phyloP scores from a whole-genome alignment of 768 basidiomycete species.

The Boletus vinaceobasis region DNA sequence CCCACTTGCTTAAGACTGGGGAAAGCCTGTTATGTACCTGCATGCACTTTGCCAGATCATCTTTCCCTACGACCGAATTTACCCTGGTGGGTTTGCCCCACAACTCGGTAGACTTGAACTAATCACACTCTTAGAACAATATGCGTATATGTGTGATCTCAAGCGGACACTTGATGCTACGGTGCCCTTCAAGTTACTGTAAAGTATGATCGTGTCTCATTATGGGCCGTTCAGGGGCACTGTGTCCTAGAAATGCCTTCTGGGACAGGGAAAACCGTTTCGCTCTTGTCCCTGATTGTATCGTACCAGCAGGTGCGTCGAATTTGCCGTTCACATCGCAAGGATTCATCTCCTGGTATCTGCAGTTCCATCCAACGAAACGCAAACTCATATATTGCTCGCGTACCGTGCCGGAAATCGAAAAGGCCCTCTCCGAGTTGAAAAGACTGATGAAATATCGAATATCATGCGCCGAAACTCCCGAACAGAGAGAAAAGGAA shows the following conservation, averaged over 20 bases:
- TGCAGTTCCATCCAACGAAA: constrained; percentile 84
- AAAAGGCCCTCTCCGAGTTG: constrained; percentile 94
- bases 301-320: constrained; percentile 88
- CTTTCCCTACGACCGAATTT: constrained; percentile 93
- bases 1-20: neutral
- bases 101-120: neutral
- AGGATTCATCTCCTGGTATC: neutral
- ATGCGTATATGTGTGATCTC: constrained; percentile 98
- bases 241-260: constrained; percentile 99
- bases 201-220: neutral
- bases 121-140: constrained; percentile 68
- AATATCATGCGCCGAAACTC: constrained; percentile 63
- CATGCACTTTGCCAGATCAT: constrained; percentile 52
- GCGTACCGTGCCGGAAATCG: constrained; percentile 98
- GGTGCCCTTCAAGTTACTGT: constrained; percentile 39
- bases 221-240: constrained; percentile 67
- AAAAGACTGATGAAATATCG: constrained; percentile 93
- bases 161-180: constrained; percentile 95
- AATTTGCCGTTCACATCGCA: neutral
- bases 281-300: constrained; percentile 89
- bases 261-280: constrained; percentile 98
- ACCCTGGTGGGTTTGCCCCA: constrained; percentile 64
- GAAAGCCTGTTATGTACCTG: neutral
- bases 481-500: constrained; percentile 76
- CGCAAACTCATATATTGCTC: constrained; percentile 98